These are phyloP conservation scores for Colletotrichum theobromicola DNA, from an alignment of 2,329 filamentous ascomycete genomes.

Conservation along the genomic window DNA sequence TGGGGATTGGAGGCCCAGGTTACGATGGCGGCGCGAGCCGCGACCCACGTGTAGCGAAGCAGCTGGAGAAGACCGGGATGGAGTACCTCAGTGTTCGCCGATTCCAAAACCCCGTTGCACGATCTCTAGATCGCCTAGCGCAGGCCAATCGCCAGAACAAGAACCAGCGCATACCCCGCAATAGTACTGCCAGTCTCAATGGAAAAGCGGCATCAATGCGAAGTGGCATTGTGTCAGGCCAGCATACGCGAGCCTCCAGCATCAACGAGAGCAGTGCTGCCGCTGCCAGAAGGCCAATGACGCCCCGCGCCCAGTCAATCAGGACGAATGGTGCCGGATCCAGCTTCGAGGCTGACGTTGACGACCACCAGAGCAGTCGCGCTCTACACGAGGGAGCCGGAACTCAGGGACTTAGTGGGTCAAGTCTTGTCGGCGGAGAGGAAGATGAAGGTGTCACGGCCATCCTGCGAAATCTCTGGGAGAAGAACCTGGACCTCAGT, in stretches of 20 bases:
- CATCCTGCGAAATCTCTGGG: slow-evolving; percentile 65
- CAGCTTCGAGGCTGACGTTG: slow-evolving; percentile 49
- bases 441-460: slow-evolving; percentile 57
- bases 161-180: slow-evolving; percentile 52
- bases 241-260: slow-evolving; percentile 44
- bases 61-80: slow-evolving; percentile 72
- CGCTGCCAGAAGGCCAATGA: slow-evolving; percentile 28
- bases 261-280: slow-evolving; percentile 25
- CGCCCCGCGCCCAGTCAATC: slow-evolving; percentile 39
- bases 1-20: slow-evolving; percentile 58
- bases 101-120: slow-evolving; percentile 73
- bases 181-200: slow-evolving; percentile 40
- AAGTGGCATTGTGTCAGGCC: slow-evolving; percentile 25
- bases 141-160: slow-evolving; percentile 47
- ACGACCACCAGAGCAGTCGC: slow-evolving; percentile 38
- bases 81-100: slow-evolving; percentile 78
- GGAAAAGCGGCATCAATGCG: slow-evolving; percentile 35
- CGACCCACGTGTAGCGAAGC: slow-evolving; percentile 68
- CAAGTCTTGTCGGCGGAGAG: slow-evolving; percentile 53
- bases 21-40: slow-evolving; percentile 56
- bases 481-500: slow-evolving; percentile 63
- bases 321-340: slow-evolving; percentile 45
- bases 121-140: slow-evolving; percentile 56
- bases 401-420: slow-evolving; percentile 48
- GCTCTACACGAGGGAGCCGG: slow-evolving; percentile 30